Conservation (phyloP, 768 basidiomycete species). For the Galerina sulciceps region DNA sequence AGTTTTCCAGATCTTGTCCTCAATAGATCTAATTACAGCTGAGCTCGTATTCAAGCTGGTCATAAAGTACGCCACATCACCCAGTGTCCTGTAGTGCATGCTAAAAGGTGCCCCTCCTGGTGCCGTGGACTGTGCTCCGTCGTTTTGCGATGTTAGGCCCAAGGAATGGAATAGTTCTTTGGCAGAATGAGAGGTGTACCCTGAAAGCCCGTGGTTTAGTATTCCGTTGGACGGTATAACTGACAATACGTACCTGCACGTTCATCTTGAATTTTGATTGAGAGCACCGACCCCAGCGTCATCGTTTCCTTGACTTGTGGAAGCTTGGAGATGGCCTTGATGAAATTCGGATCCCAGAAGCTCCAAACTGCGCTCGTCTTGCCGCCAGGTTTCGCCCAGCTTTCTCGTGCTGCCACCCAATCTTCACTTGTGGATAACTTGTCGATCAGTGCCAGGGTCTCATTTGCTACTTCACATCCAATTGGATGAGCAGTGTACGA, state of each 20-base stretch:
- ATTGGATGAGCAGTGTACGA: conserved; percentile 95
- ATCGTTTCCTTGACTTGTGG: conserved; percentile 73
- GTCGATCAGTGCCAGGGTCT: conserved; percentile 72
- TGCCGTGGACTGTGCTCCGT: conserved; percentile 37
- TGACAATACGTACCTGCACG: conserved; percentile 49
- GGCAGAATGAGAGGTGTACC: conserved; percentile 68
- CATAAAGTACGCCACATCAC: conserved; percentile 93
- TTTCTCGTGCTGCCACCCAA: conserved; percentile 62
- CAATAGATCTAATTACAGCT: conserved; percentile 57
- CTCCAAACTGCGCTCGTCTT: conserved; percentile 64
- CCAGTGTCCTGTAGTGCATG: conserved; percentile 87
- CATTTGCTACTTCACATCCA: conserved; percentile 90
- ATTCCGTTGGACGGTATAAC: neutral
- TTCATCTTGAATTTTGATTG: conserved; percentile 70
- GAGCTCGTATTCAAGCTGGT: conserved; percentile 77
- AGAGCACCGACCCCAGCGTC: conserved; percentile 86
- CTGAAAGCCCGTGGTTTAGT: conserved; percentile 30
- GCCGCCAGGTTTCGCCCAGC: conserved; percentile 52
- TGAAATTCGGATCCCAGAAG: conserved; percentile 82
- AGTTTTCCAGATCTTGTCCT: conserved; percentile 60
- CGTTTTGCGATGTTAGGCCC: conserved; percentile 28
- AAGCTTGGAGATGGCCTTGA: conserved; percentile 61
- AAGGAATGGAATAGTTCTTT: conserved; percentile 62
- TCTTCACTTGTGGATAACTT: conserved; percentile 46
- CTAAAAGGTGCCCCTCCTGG: conserved; percentile 63